Percentiles rank a stretch among this genome's conserved stretches.
phyloP scores from a whole-genome alignment of 2,329 filamentous ascomycete genomes.

The Podosphaera fusca region DNA sequence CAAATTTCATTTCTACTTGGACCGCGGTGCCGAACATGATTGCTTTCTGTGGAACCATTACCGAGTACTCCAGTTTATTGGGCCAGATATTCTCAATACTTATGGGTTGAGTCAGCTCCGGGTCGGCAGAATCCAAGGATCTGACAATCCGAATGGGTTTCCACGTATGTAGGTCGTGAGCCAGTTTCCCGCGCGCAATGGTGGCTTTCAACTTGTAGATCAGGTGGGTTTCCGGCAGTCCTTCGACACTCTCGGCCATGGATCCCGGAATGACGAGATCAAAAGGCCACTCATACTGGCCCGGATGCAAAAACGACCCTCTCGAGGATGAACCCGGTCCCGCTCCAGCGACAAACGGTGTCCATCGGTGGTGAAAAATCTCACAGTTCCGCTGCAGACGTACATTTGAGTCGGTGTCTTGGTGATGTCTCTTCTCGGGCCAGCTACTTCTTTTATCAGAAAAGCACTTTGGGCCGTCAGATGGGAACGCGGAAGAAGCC shows the following conservation, averaged over 20 bases:
- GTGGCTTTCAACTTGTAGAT: constrained; percentile 83
- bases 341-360: constrained; percentile 34
- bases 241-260: constrained; percentile 73
- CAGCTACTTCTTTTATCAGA: background rate
- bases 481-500: constrained; percentile 13
- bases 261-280: constrained; percentile 48
- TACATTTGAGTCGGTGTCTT: background rate
- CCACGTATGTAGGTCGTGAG: constrained; percentile 62
- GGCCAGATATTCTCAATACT: constrained; percentile 95
- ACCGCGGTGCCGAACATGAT: constrained; percentile 81
- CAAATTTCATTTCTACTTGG: constrained; percentile 64
- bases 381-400: constrained; percentile 14
- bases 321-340: constrained; percentile 23
- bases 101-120: constrained; percentile 72
- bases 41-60: constrained; percentile 80
- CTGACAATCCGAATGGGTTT: constrained; percentile 60
- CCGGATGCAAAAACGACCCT: constrained; percentile 37
- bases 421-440: background rate
- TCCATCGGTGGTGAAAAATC: constrained; percentile 48
- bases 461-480: background rate
- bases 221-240: constrained; percentile 63
- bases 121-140: constrained; percentile 50
- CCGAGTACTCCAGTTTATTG: constrained; percentile 91
- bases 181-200: constrained; percentile 65
- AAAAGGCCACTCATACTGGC: constrained; percentile 72